Evolutionary conservation across 176 grass and related monocot species (phyloP).

Genomic region (Triticum urartu): DNA sequence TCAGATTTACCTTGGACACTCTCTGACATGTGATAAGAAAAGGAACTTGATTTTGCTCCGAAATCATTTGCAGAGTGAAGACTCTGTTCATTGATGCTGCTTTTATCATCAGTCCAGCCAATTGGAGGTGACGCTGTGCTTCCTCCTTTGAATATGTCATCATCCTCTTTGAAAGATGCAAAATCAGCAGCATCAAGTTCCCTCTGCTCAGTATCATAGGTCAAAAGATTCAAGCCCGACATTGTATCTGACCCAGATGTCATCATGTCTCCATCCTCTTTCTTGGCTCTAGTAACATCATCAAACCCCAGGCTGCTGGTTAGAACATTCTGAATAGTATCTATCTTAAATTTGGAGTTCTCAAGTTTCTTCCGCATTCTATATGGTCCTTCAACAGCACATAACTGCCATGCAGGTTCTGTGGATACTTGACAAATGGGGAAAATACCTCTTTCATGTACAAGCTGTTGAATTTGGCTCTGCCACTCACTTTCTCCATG

Average conservation of each 20-base stretch:
- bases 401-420: slow-evolving; percentile 81
- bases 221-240: slow-evolving; percentile 83
- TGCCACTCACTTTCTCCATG: slow-evolving; percentile 99
- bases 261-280: slow-evolving; percentile 56
- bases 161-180: slow-evolving; percentile 65
- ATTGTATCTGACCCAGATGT: slow-evolving; percentile 69
- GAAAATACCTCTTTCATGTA: slow-evolving; percentile 96
- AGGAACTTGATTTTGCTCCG: slow-evolving; percentile 82
- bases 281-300: slow-evolving; percentile 44
- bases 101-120: slow-evolving; percentile 88
- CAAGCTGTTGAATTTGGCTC: slow-evolving; percentile 86
- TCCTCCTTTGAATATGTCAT: slow-evolving; percentile 67
- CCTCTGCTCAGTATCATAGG: slow-evolving; percentile 52
- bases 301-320: slow-evolving; percentile 50
- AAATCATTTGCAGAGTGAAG: slow-evolving; percentile 89
- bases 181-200: slow-evolving; percentile 58
- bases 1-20: slow-evolving; percentile 69
- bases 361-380: slow-evolving; percentile 98
- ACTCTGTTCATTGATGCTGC: slow-evolving; percentile 85
- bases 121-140: slow-evolving; percentile 53
- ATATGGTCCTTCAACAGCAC: slow-evolving; percentile 95
- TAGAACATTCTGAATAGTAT: slow-evolving; percentile 91
- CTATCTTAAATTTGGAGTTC: slow-evolving; percentile 79
- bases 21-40: slow-evolving; percentile 76
- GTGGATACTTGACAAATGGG: slow-evolving; percentile 59